phyloP scores from a whole-genome alignment of 164 flowering plant species.

The Magnolia sinica region DNA sequence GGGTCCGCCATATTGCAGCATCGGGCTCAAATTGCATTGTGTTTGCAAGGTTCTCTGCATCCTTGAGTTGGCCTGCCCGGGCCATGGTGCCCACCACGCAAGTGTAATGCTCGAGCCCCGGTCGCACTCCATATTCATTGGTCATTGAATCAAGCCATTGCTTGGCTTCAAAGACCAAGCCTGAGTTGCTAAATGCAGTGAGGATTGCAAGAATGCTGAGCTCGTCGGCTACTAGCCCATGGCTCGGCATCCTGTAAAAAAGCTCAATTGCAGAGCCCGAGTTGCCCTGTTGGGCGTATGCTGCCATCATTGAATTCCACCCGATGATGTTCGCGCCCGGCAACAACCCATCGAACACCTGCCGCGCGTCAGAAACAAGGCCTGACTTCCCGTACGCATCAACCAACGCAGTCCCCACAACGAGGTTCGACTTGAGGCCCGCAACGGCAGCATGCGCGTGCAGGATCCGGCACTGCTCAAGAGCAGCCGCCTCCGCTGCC shows the following conservation, averaged over 20 bases:
- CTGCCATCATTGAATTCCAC: constrained; percentile 67
- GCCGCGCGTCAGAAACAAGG: constrained; percentile 46
- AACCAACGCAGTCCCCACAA: constrained; percentile 54
- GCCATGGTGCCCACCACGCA: constrained; percentile 65
- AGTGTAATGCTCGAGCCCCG: constrained; percentile 64
- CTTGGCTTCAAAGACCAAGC: constrained; percentile 38
- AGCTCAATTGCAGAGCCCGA: constrained; percentile 31
- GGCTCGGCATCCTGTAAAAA: constrained; percentile 35
- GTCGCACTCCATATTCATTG: constrained; percentile 39
- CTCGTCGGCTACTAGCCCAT: constrained; percentile 48
- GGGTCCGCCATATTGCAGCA: constrained; percentile 60
- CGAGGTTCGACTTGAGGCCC: constrained; percentile 43
- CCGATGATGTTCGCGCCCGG: constrained; percentile 34
- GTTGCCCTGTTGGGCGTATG: constrained; percentile 73
- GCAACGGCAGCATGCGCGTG: constrained; percentile 54
- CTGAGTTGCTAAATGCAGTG: constrained; percentile 46
- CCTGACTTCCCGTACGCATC: constrained; percentile 76
- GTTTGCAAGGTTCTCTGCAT: constrained; percentile 48
- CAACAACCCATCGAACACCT: constrained; percentile 43
- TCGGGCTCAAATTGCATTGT: constrained; percentile 68
- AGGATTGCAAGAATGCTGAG: constrained; percentile 58
- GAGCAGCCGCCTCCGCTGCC: constrained; percentile 45
- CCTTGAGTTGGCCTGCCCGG: constrained; percentile 47
- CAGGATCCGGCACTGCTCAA: constrained; percentile 54
- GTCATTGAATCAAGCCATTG: constrained; percentile 50